Percentiles rank a stretch among this genome's conserved stretches.
Evolutionary conservation across 2,329 filamentous ascomycete genomes (phyloP).

Genomic region (Juglanconis juglandina): DNA sequence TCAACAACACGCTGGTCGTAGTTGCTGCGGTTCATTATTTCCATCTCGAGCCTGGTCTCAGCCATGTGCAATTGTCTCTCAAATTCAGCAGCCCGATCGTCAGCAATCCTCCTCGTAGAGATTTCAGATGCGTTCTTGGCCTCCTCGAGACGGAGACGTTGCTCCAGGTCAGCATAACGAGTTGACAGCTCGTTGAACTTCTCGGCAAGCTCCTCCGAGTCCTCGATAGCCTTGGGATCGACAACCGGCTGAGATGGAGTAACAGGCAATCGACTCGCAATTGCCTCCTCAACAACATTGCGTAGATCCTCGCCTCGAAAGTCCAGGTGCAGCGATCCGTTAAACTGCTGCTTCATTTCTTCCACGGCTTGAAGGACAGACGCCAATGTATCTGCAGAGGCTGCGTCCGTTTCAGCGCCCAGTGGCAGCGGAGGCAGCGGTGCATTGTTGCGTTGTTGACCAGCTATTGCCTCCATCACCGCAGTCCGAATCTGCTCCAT

Average conservation of each 20-base stretch:
- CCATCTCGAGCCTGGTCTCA: conserved; percentile 57
- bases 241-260: conserved; percentile 40
- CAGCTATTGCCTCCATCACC: conserved; percentile 69
- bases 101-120: conserved; percentile 45
- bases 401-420: conserved; percentile 22
- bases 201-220: conserved; percentile 44
- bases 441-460: conserved; percentile 45
- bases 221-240: conserved; percentile 34
- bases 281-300: conserved; percentile 60
- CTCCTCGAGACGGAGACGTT: conserved; percentile 49
- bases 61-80: conserved; percentile 53
- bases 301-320: conserved; percentile 53
- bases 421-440: conserved; percentile 23
- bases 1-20: conserved; percentile 62
- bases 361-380: conserved; percentile 64
- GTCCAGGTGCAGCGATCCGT: conserved; percentile 40
- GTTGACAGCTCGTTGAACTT: conserved; percentile 57
- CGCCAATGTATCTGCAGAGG: conserved; percentile 38
- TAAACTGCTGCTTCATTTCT: conserved; percentile 56
- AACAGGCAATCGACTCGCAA: conserved; percentile 55
- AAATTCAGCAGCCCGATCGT: conserved; percentile 52
- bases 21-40: conserved; percentile 58
- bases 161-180: conserved; percentile 58
- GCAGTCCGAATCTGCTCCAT: conserved; percentile 76
- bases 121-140: conserved; percentile 47